Conservation (phyloP, 1,284 basidiomycete genomes). For the Rhizoctonia solani region DNA sequence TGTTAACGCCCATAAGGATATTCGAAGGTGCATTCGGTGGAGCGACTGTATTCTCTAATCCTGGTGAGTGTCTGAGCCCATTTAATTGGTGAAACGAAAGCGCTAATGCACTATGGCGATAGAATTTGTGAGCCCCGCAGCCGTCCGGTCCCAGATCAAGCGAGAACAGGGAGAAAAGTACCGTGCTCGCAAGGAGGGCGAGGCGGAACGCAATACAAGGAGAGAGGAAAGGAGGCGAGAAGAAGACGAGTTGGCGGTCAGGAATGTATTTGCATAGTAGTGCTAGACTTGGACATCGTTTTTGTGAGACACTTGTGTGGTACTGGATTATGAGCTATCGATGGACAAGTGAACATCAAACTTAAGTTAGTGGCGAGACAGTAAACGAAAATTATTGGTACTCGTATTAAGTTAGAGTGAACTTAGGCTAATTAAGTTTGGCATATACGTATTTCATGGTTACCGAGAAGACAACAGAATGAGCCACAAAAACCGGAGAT, state of each 20-base stretch:
- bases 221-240: slow-evolving; percentile 66
- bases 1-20: slow-evolving; percentile 95
- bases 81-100: not conserved
- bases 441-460: too few relatives aligned
- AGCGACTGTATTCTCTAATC: slow-evolving; percentile 95
- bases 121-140: slow-evolving; percentile 92
- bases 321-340: too few relatives aligned
- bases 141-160: slow-evolving; percentile 73
- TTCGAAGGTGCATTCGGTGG: slow-evolving; percentile 98
- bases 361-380: too few relatives aligned
- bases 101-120: slow-evolving; percentile 8
- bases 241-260: slow-evolving; percentile 82
- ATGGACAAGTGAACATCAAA: too few relatives aligned
- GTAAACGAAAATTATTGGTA: too few relatives aligned
- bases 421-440: too few relatives aligned
- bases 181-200: slow-evolving; percentile 75
- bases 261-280: slow-evolving; percentile 83
- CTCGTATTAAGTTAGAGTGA: too few relatives aligned
- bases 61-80: slow-evolving; percentile 60
- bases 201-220: slow-evolving; percentile 68
- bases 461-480: too few relatives aligned
- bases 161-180: slow-evolving; percentile 81
- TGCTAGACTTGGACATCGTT: not conserved
- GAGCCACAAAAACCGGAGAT: too few relatives aligned
- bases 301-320: too few relatives aligned